These are phyloP conservation scores for Irineochytrium annulatum DNA, from an alignment of 192 early-diverging fungal genomes.

Conservation along the genomic window DNA sequence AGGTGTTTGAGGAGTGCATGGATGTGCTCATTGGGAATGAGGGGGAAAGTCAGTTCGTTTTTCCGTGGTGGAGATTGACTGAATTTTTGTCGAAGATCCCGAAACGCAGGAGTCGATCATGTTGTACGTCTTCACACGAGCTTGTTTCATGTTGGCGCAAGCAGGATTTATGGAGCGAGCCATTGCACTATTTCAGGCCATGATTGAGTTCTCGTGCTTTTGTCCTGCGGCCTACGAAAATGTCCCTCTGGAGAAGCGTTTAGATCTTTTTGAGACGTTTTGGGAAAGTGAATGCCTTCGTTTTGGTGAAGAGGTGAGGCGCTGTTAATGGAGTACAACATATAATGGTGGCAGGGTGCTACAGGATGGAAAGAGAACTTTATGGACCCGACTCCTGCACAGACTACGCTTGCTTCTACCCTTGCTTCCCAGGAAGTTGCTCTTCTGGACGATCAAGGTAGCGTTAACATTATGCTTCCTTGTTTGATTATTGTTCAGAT, in stretches of 20 bases:
- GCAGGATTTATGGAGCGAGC: slow-evolving; percentile 43
- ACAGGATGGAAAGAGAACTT: slow-evolving; percentile 31
- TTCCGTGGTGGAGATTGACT: not conserved
- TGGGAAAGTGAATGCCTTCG: slow-evolving; percentile 45
- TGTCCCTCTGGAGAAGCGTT: slow-evolving; percentile 22
- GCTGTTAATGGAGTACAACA: slow-evolving; percentile 7
- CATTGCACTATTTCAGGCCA: slow-evolving; percentile 38
- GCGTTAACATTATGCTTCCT: not conserved
- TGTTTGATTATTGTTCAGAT: slow-evolving; percentile 5
- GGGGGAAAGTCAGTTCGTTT: not conserved
- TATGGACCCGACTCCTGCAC: too few species aligned
- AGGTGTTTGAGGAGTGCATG: slow-evolving; percentile 35
- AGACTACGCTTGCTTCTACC: too few species aligned
- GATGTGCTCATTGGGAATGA: not conserved
- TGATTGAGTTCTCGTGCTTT: slow-evolving; percentile 47
- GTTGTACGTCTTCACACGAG: slow-evolving; percentile 29
- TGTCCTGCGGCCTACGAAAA: slow-evolving; percentile 31
- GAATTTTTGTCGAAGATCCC: slow-evolving; percentile 15
- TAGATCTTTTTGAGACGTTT: slow-evolving; percentile 42
- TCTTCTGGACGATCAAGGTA: too few species aligned
- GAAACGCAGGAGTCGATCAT: slow-evolving; percentile 21
- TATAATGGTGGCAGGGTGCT: slow-evolving; percentile 16
- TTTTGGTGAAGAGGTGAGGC: slow-evolving; percentile 35
- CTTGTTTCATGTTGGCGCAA: slow-evolving; percentile 19
- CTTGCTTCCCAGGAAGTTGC: too few species aligned